phyloP scores from a whole-genome alignment of 116 monocot species.

The Cymodocea nodosa region DNA sequence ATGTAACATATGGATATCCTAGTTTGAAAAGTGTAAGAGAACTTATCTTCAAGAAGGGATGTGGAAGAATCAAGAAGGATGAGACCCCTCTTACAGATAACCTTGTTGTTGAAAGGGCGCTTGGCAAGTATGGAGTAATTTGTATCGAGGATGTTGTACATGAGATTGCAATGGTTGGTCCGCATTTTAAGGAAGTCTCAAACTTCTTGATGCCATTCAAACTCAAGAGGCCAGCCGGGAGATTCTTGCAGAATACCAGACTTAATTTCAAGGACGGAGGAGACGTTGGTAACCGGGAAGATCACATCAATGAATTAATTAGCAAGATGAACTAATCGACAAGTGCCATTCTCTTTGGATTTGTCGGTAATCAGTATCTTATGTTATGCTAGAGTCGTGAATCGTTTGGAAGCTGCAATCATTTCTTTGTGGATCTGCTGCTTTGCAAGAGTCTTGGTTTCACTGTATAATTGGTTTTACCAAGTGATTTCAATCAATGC shows the following conservation, averaged over 20 bases:
- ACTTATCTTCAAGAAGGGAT: conserved; percentile 73
- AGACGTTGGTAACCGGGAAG: conserved; percentile 63
- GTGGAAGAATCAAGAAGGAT: conserved; percentile 42
- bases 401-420: too few relatives aligned
- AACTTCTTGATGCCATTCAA: conserved; percentile 69
- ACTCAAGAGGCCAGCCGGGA: conserved; percentile 59
- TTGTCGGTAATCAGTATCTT: too few relatives aligned
- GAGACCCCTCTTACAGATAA: too few relatives aligned
- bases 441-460: too few relatives aligned
- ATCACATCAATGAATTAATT: conserved; percentile 78
- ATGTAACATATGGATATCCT: too few relatives aligned
- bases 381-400: too few relatives aligned
- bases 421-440: too few relatives aligned
- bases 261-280: conserved; percentile 63
- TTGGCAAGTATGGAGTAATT: conserved; percentile 60
- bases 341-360: too few relatives aligned
- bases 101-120: too few relatives aligned
- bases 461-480: too few relatives aligned
- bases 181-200: conserved; percentile 60
- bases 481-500: too few relatives aligned
- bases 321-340: too few relatives aligned
- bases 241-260: conserved; percentile 27
- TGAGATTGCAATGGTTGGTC: conserved; percentile 50
- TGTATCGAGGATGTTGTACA: conserved; percentile 87
- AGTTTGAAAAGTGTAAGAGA: conserved; percentile 78